These are phyloP conservation scores for Dactylellina sp. DNA, from an alignment of 2,329 filamentous ascomycete species.

Conservation along the genomic window DNA sequence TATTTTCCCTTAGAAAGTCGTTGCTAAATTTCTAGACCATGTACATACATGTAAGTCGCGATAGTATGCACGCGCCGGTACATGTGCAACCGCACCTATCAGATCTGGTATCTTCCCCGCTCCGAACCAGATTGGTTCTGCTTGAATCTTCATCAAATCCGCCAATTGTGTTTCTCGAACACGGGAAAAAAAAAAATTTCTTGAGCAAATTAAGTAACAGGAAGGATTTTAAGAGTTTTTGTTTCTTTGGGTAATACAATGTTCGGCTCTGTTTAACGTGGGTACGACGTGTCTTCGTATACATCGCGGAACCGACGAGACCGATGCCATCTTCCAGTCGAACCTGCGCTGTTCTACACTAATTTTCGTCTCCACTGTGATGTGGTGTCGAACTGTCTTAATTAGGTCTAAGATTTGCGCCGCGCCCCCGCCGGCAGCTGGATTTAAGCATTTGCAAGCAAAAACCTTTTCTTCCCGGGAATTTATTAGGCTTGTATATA, in stretches of 20 bases:
- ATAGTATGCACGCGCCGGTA: neutral
- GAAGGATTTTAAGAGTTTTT: too few species aligned
- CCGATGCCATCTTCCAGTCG: constrained; percentile 12
- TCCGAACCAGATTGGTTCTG: neutral
- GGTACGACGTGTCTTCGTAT: too few species aligned
- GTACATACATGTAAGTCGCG: neutral
- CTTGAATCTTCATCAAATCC: neutral
- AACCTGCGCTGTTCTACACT: neutral
- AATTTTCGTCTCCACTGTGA: constrained; percentile 1
- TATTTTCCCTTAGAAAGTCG: neutral
- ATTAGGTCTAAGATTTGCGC: constrained; percentile 38
- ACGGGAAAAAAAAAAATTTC: too few species aligned
- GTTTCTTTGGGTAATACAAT: too few species aligned
- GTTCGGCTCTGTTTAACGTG: too few species aligned
- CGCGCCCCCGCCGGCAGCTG: constrained; percentile 38
- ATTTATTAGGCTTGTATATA: constrained; percentile 12
- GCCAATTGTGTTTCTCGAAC: constrained; percentile 23
- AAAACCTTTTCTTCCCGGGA: constrained; percentile 23
- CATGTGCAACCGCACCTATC: constrained; percentile 28
- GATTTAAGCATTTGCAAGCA: constrained; percentile 21
- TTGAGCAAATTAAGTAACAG: too few species aligned
- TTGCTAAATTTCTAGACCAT: too few species aligned
- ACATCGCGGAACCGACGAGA: neutral
- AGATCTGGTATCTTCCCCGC: constrained; percentile 23
- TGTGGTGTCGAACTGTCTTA: constrained; percentile 18